Evolutionary conservation across 2,329 filamentous ascomycete species (phyloP), one percentile per base, ranked within the genome.

Genomic region (Fusarium proliferatum): DNA sequence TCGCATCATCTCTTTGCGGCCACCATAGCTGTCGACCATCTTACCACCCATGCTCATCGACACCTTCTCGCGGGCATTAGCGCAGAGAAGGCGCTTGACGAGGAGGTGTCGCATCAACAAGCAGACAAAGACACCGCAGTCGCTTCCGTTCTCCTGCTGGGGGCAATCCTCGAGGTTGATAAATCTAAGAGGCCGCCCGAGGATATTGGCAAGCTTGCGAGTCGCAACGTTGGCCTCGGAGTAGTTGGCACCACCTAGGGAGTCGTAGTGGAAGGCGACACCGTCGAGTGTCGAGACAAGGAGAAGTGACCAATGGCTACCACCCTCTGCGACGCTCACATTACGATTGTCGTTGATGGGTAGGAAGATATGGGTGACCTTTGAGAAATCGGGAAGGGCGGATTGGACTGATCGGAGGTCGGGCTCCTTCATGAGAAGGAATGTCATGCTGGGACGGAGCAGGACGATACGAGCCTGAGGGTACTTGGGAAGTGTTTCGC

Each of bases 201-300:
- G 87, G 36, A 98, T 84, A 38, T 86, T 84, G 33, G 89, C 87
- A 48, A 99, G 86, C 77, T 94, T 93, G 53, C 88, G 84, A 0
- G 92, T 90, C 11, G 93, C 92, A 3, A 88, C 84, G 57, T 88
- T 87, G 2, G 94, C 96, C 74, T 97, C 93, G 46, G 87, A 84
- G 68, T 90, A 89, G 82, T 99, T 98, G 43, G 90, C 88, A 4
- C 91, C 91, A 5, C 89, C 89, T 33, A 98, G 87, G 2, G 93
- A 96, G 84, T 99, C 96, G 84, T 99, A 99, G 85, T 99, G 96
- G 82, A 99, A 99, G 0, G 96, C 94, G 5, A 97, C 91, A 13
- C 94, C 91, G 80, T 99, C 96, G 56, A 97, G 91, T 45, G 95
- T 89, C 17, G 92, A 95, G 38, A 99, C 95, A 5, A 99, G 89